A percentile compares a stretch with the other conserved stretches of the same genome.
These are phyloP conservation scores for Marasmius sp. DNA, from an alignment of 1,284 basidiomycete species.

Conservation along the genomic window DNA sequence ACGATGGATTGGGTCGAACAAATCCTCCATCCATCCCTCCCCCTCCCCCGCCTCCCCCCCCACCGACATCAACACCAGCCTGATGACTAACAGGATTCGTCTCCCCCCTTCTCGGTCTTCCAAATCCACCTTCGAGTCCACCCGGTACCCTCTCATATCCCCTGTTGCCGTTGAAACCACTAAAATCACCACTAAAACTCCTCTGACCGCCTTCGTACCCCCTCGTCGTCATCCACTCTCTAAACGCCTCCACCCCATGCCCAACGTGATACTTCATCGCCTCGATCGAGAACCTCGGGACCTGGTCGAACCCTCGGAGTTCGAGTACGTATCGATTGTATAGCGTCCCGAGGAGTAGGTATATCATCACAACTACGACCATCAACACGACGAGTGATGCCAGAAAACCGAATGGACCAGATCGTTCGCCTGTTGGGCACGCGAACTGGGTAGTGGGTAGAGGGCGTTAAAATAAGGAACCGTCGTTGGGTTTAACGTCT, in stretches of 20 bases:
- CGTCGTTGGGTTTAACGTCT: neutral
- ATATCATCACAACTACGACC: slow-evolving; percentile 53
- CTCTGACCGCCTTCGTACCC: slow-evolving; percentile 14
- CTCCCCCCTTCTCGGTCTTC: neutral
- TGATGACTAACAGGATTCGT: slow-evolving; percentile 43
- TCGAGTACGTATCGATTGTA: slow-evolving; percentile 72
- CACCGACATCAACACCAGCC: slow-evolving; percentile 28
- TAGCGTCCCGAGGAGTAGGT: slow-evolving; percentile 58
- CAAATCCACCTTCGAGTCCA: slow-evolving; percentile 6
- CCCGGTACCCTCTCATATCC: neutral
- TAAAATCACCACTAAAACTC: neutral
- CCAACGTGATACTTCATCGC: slow-evolving; percentile 44
- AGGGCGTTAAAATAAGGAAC: slow-evolving; percentile 1
- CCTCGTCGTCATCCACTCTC: slow-evolving; percentile 30
- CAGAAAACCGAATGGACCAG: slow-evolving; percentile 51
- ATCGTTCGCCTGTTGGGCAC: slow-evolving; percentile 58
- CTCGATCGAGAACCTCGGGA: slow-evolving; percentile 63
- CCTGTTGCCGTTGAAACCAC: neutral
- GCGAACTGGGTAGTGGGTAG: slow-evolving; percentile 45
- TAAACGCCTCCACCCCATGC: slow-evolving; percentile 42
- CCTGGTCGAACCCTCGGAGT: slow-evolving; percentile 59
- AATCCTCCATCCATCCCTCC: slow-evolving; percentile 18
- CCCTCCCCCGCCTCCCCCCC: slow-evolving; percentile 9
- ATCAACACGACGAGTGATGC: slow-evolving; percentile 51
- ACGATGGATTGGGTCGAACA: slow-evolving; percentile 24